phyloP scores from a whole-genome alignment of 2,329 filamentous ascomycete species.

The Ophiostoma novo-ulmi region DNA sequence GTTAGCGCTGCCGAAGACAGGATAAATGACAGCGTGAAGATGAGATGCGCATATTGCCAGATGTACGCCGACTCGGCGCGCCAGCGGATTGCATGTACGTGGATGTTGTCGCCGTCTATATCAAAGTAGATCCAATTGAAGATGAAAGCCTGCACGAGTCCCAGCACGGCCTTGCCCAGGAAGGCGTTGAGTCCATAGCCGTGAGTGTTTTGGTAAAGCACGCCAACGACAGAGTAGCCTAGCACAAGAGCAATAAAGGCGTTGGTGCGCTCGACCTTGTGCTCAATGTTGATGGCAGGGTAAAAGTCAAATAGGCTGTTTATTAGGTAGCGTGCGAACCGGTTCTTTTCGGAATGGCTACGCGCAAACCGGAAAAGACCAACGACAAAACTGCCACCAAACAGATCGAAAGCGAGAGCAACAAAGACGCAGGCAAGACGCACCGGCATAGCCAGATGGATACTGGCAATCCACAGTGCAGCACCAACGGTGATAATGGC shows the following conservation, averaged over 20 bases:
- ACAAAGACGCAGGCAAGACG: constrained; percentile 53
- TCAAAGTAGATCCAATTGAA: constrained; percentile 63
- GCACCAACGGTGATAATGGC: constrained; percentile 43
- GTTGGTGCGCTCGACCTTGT: constrained; percentile 58
- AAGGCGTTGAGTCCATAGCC: constrained; percentile 53
- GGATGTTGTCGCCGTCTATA: constrained; percentile 52
- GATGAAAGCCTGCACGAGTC: constrained; percentile 52
- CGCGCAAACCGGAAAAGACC: constrained; percentile 35
- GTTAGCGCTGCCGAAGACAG: constrained; percentile 55
- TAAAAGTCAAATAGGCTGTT: constrained; percentile 51
- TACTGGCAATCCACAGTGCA: constrained; percentile 56
- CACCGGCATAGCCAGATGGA: constrained; percentile 51
- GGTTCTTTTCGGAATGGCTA: constrained; percentile 26
- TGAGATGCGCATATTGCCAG: constrained; percentile 54
- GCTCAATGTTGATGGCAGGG: constrained; percentile 61
- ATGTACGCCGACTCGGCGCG: constrained; percentile 37
- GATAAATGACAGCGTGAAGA: constrained; percentile 60
- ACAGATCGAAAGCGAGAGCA: constrained; percentile 51
- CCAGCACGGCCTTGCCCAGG: constrained; percentile 58
- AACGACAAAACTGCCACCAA: constrained; percentile 42
- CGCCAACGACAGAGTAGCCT: constrained; percentile 58
- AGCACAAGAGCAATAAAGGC: constrained; percentile 62
- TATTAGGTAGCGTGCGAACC: constrained; percentile 30
- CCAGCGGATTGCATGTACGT: constrained; percentile 57
- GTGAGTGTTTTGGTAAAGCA: constrained; percentile 53